phyloP scores from a whole-genome alignment of 164 flowering plant genomes.

The Pachysandra terminalis region DNA sequence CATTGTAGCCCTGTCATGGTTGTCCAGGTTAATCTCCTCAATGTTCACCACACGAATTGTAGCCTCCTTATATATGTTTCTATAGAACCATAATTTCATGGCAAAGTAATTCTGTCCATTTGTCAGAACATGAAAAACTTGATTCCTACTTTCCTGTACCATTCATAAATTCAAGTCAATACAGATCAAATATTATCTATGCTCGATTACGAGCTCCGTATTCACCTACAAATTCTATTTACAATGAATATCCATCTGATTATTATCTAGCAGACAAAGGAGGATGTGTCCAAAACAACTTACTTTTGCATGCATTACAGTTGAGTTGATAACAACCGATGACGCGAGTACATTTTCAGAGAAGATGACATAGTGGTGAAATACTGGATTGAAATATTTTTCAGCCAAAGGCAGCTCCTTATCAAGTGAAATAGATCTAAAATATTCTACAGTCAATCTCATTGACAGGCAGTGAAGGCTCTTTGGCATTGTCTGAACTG shows the following conservation, averaged over 20 bases:
- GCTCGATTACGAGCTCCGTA: no score
- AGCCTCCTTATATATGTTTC: constrained; percentile 55
- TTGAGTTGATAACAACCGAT: constrained; percentile 92
- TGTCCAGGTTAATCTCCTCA: constrained; percentile 48
- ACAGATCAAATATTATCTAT: no score
- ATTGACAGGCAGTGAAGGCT: constrained; percentile 90
- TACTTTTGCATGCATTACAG: constrained; percentile 74
- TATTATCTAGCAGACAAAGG: not conserved
- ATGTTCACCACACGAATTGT: constrained; percentile 66
- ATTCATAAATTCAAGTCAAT: constrained; percentile 1
- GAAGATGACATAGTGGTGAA: constrained; percentile 74
- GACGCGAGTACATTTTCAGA: constrained; percentile 82
- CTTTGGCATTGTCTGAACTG: constrained; percentile 91
- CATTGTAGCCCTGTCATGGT: constrained; percentile 21
- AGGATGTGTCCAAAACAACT: constrained; percentile 1
- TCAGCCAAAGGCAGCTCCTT: constrained; percentile 33
- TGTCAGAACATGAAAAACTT: constrained; percentile 86
- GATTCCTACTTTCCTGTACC: constrained; percentile 72
- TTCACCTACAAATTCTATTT: no score
- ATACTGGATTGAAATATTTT: constrained; percentile 42
- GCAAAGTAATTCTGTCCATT: constrained; percentile 75
- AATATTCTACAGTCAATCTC: constrained; percentile 88
- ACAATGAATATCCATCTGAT: no score
- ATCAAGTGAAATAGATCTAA: constrained; percentile 39
- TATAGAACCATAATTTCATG: constrained; percentile 78